A percentile compares a stretch with the other conserved stretches of the same genome.
Evolutionary conservation across 768 basidiomycete genomes (phyloP).

Genomic region (Xanthoconium purpureum): DNA sequence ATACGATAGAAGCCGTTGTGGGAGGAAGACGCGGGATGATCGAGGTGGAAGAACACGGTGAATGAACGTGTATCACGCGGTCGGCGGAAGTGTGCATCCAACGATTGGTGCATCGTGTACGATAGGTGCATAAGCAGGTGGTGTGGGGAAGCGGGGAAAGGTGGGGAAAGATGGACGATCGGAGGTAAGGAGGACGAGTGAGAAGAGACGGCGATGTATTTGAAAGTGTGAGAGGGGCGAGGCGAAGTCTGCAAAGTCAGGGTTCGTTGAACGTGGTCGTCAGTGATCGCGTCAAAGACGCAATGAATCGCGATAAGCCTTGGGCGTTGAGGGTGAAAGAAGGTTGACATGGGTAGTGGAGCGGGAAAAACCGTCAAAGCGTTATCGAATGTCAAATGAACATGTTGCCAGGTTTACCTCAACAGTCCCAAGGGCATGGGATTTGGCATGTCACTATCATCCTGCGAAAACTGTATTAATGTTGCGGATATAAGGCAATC

Average conservation of each 20-base stretch:
- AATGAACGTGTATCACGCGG: constrained; percentile 6
- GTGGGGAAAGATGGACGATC: constrained; percentile 12
- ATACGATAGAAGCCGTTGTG: constrained; percentile 16
- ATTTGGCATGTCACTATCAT: background rate
- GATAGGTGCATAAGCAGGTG: constrained; percentile 1
- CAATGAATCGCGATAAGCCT: background rate
- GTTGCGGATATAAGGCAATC: constrained; percentile 2
- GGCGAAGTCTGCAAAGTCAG: background rate
- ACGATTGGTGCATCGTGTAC: background rate
- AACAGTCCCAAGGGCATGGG: constrained; percentile 2
- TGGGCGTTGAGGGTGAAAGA: constrained; percentile 2
- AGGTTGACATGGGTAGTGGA: constrained; percentile 6
- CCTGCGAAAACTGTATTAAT: background rate
- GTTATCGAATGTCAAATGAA: constrained; percentile 5
- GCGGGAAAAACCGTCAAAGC: constrained; percentile 12
- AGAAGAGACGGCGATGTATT: background rate
- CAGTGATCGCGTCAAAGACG: background rate
- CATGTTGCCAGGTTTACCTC: constrained; percentile 15
- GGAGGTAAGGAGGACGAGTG: constrained; percentile 7
- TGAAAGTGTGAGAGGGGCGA: background rate
- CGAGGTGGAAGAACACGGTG: constrained; percentile 8
- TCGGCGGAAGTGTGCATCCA: constrained; percentile 4
- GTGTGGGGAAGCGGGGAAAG: constrained; percentile 28
- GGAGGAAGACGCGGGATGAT: constrained; percentile 23
- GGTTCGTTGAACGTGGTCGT: background rate